A percentile compares a stretch with the other conserved stretches of the same genome.
phyloP scores from a whole-genome alignment of 1,284 basidiomycete species.

The Apiotrichum akiyoshidainum region DNA sequence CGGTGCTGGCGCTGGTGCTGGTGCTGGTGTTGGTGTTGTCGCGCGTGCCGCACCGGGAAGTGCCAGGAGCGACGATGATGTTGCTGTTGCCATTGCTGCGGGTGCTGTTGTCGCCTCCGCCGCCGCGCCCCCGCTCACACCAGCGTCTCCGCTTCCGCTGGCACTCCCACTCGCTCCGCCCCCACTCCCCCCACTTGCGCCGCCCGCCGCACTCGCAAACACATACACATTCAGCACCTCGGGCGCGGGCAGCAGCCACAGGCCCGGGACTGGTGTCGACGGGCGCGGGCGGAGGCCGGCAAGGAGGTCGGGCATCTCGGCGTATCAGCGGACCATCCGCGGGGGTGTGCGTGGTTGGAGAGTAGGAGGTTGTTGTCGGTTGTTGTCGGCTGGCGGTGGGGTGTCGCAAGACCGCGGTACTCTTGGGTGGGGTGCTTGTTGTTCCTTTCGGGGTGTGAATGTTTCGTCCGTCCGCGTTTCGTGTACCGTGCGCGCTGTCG shows the following conservation, averaged over 20 bases:
- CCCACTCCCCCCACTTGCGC: too few relatives aligned
- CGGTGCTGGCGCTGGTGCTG: not conserved
- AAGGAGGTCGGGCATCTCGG: constrained; percentile 15
- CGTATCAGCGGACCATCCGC: not conserved
- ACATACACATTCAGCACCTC: constrained; percentile 21
- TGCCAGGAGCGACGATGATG: constrained; percentile 2
- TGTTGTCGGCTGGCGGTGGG: too few relatives aligned
- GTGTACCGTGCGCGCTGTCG: too few relatives aligned
- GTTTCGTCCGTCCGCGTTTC: too few relatives aligned
- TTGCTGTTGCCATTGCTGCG: not conserved
- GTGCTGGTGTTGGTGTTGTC: not conserved
- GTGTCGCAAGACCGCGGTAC: too few relatives aligned
- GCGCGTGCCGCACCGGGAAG: not conserved
- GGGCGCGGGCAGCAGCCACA: constrained; percentile 34
- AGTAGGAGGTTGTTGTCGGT: too few relatives aligned
- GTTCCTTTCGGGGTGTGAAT: too few relatives aligned
- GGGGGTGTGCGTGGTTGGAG: too few relatives aligned
- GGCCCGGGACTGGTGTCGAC: constrained; percentile 24
- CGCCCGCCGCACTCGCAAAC: not conserved
- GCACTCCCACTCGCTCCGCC: not conserved
- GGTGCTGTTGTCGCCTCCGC: not conserved
- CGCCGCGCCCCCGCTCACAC: not conserved
- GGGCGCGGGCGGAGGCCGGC: constrained; percentile 20
- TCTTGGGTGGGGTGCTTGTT: too few relatives aligned
- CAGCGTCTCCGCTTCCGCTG: constrained; percentile 1